Evolutionary conservation across 768 basidiomycete genomes (phyloP).

Genomic region (Agrocybe praecox): DNA sequence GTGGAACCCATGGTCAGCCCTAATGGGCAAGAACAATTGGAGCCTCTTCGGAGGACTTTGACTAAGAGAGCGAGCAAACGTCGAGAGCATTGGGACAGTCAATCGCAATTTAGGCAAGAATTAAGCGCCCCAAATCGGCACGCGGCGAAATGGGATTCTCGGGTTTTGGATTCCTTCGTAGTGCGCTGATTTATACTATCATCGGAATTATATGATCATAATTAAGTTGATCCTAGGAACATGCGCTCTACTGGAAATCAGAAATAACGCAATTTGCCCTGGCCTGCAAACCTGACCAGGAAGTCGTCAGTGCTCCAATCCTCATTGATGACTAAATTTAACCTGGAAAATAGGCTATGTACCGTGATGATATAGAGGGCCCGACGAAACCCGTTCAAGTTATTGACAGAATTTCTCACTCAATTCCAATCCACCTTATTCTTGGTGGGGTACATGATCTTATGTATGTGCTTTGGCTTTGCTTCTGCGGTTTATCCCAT

Average conservation of each 20-base stretch:
- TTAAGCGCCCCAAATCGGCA: conserved; percentile 33
- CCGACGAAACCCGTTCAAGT: conserved; percentile 52
- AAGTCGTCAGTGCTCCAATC: conserved; percentile 45
- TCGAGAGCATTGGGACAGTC: conserved; percentile 52
- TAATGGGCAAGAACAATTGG: conserved; percentile 43
- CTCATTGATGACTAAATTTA: not conserved
- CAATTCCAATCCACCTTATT: conserved; percentile 53
- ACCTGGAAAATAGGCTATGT: conserved; percentile 53
- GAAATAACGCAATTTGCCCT: conserved; percentile 40
- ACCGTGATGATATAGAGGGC: conserved; percentile 53
- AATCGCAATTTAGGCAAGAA: conserved; percentile 39
- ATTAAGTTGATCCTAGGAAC: conserved; percentile 32
- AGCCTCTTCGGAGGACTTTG: conserved; percentile 40
- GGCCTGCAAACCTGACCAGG: conserved; percentile 63
- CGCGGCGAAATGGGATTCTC: conserved; percentile 51
- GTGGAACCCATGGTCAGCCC: conserved; percentile 69
- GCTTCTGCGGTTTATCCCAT: not conserved
- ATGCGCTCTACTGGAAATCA: conserved; percentile 45
- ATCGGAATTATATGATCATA: not conserved
- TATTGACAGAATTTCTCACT: conserved; percentile 39
- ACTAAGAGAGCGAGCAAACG: conserved; percentile 52
- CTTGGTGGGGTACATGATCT: conserved; percentile 54
- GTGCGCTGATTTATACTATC: conserved; percentile 33
- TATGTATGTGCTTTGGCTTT: conserved; percentile 48
- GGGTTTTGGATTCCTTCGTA: conserved; percentile 53